Evolutionary conservation across 352 stramenopile species (phyloP).

Genomic region (Elongisporangium prolatum): DNA sequence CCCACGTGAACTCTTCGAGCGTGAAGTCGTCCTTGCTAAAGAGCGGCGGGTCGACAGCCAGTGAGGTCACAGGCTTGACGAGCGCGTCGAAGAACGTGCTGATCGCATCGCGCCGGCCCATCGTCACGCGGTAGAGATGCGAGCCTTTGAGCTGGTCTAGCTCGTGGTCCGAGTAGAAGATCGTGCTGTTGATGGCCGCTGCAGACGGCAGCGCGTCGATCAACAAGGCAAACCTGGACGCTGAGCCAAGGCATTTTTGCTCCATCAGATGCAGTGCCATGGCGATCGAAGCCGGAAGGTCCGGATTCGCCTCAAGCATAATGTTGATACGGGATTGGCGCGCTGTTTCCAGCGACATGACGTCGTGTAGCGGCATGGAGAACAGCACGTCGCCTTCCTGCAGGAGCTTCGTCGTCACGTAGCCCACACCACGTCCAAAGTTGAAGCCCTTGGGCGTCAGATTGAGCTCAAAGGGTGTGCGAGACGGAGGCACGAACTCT

Average conservation of each 20-base stretch:
- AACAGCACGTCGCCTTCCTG: conserved; percentile 18
- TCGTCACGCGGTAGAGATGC: conserved; percentile 27
- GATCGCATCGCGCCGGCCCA: conserved; percentile 22
- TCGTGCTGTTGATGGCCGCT: conserved; percentile 25
- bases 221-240: conserved; percentile 37
- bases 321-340: conserved; percentile 22
- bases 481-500: background rate
- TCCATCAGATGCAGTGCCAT: conserved; percentile 42
- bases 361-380: conserved; percentile 20
- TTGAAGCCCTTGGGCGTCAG: conserved; percentile 29
- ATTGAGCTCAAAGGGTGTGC: background rate
- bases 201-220: conserved; percentile 18
- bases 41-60: conserved; percentile 32
- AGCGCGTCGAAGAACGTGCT: conserved; percentile 38
- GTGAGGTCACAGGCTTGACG: conserved; percentile 26
- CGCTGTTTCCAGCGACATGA: conserved; percentile 37
- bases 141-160: conserved; percentile 30
- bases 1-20: conserved; percentile 35
- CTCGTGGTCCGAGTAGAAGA: conserved; percentile 35
- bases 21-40: conserved; percentile 45
- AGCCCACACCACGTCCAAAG: conserved; percentile 36
- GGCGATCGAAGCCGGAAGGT: conserved; percentile 32
- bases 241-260: conserved; percentile 25
- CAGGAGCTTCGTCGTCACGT: conserved; percentile 8
- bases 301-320: conserved; percentile 37